Conservation (phyloP, 192 early-diverging fungal species). For the Neocallimastix lanati region DNA sequence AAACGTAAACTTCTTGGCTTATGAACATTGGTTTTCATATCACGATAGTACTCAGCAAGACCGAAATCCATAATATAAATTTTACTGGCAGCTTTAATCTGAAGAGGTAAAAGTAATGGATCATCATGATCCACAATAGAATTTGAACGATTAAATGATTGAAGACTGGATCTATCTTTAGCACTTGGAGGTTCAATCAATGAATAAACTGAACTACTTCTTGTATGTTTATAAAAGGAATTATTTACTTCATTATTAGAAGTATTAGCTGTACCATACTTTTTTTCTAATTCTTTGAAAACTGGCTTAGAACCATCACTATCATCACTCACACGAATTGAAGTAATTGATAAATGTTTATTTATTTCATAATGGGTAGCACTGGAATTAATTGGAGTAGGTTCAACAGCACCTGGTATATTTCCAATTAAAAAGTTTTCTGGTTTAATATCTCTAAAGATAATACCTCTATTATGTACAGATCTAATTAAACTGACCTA, state of each 20-base stretch:
- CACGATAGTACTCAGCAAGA: slow-evolving; percentile 71
- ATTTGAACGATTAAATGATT: background rate
- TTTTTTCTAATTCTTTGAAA: background rate
- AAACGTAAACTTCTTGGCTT: background rate
- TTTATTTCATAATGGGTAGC: background rate
- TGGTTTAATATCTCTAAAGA: background rate
- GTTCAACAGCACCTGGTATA: background rate
- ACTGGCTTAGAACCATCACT: background rate
- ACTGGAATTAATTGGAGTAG: background rate
- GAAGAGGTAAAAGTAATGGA: background rate
- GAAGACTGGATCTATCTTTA: background rate
- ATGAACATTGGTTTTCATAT: slow-evolving; percentile 52
- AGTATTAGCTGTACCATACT: background rate
- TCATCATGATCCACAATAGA: background rate
- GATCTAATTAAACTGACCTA: background rate
- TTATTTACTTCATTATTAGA: background rate
- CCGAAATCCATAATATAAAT: slow-evolving; percentile 86
- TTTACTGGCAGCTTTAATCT: slow-evolving; percentile 52
- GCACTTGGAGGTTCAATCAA: background rate
- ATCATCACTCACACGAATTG: background rate
- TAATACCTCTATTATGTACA: background rate
- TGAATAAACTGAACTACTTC: background rate
- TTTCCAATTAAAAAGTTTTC: background rate
- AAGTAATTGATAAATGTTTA: background rate
- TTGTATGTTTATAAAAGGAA: background rate